Conservation (phyloP, 2,329 filamentous ascomycete genomes). For the Ceratocystis diversiconidia region DNA sequence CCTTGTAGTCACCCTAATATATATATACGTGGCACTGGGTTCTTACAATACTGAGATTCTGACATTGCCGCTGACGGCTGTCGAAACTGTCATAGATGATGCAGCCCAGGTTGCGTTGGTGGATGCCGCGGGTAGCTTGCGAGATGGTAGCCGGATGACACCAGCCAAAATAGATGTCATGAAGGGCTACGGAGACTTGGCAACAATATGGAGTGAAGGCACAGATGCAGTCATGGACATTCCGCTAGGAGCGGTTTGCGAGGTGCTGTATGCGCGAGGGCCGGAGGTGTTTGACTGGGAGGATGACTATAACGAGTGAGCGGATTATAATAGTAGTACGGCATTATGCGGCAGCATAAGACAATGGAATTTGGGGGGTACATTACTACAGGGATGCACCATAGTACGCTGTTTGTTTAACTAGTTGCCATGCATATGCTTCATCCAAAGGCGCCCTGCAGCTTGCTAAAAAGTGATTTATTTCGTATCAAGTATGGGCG, state of each 20-base stretch:
- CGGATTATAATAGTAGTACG: too few relatives aligned
- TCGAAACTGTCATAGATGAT: slow-evolving; percentile 87
- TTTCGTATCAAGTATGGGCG: too few relatives aligned
- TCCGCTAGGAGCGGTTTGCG: slow-evolving; percentile 84
- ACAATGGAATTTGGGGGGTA: neutral
- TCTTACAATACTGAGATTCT: slow-evolving; percentile 81
- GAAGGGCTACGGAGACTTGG: slow-evolving; percentile 29
- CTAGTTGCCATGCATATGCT: too few relatives aligned
- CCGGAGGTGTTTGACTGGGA: slow-evolving; percentile 6
- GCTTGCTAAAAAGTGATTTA: too few relatives aligned
- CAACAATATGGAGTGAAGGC: slow-evolving; percentile 74
- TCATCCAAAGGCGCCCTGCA: too few relatives aligned
- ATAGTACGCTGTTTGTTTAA: too few relatives aligned
- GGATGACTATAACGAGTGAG: slow-evolving; percentile 6
- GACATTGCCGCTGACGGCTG: slow-evolving; percentile 61
- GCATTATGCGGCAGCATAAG: neutral
- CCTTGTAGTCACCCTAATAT: slow-evolving; percentile 74
- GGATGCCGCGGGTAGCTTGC: slow-evolving; percentile 49
- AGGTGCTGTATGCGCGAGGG: slow-evolving; percentile 59
- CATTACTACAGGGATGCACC: too few relatives aligned
- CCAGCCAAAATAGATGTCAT: slow-evolving; percentile 26
- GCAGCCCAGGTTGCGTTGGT: slow-evolving; percentile 74
- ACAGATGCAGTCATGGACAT: slow-evolving; percentile 98
- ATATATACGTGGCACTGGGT: slow-evolving; percentile 87
- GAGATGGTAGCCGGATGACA: slow-evolving; percentile 26